Conservation (phyloP, 345 rosid species). For the Chamaenerion angustifolium region DNA sequence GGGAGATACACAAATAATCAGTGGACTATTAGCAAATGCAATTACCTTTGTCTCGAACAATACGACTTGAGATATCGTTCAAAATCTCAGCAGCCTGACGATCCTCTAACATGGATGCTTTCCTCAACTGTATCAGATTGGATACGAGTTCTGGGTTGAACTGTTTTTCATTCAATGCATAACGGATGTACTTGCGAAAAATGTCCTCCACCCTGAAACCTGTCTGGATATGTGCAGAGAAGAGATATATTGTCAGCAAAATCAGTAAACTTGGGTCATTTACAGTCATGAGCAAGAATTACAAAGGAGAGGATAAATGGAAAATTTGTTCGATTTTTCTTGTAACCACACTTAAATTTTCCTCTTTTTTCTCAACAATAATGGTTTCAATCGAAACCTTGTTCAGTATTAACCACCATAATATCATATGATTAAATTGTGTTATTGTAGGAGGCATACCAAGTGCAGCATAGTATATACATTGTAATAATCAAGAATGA, state of each 20-base stretch:
- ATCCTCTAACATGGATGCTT: conserved; percentile 59
- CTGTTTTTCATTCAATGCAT: conserved; percentile 82
- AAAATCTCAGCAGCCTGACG: conserved; percentile 58
- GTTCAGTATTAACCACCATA: no score
- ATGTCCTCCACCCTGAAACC: conserved; percentile 82
- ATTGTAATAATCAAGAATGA: background rate
- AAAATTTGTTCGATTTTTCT: no score
- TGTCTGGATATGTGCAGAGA: conserved; percentile 55
- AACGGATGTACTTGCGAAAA: conserved; percentile 75
- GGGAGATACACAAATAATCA: no score
- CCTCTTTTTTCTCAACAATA: no score
- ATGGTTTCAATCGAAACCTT: no score
- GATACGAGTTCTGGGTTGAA: conserved; percentile 64
- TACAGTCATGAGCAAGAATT: no score
- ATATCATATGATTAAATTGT: no score
- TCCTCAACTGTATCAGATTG: conserved; percentile 56
- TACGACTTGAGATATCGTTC: conserved; percentile 69
- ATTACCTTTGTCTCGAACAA: conserved; percentile 75
- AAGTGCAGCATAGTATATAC: no score
- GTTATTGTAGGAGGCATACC: no score
- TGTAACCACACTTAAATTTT: no score
- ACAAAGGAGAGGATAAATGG: no score
- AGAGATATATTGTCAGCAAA: conserved; percentile 8
- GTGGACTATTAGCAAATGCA: background rate
- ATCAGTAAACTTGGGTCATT: no score